These are phyloP conservation scores for Mycena pura DNA, from an alignment of 768 basidiomycete species.

Conservation along the genomic window DNA sequence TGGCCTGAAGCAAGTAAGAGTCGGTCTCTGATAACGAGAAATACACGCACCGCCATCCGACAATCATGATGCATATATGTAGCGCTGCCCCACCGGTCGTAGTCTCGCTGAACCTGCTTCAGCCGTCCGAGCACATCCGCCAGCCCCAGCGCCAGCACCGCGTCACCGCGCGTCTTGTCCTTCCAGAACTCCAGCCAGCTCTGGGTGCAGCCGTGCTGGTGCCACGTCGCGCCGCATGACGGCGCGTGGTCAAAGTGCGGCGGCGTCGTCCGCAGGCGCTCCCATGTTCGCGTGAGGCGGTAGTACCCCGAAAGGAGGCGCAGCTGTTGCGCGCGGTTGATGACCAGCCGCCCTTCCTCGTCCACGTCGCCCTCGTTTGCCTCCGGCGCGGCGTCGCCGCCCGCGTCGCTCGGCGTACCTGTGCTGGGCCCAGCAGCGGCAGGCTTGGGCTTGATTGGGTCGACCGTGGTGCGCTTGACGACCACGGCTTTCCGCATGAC, in stretches of 20 bases:
- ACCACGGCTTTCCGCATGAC: constrained; percentile 70
- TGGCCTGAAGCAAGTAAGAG: constrained; percentile 40
- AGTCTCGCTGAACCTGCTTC: constrained; percentile 67
- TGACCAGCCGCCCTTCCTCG: constrained; percentile 54
- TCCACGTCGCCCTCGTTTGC: constrained; percentile 42
- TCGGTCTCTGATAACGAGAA: neutral
- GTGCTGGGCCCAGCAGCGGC: constrained; percentile 14
- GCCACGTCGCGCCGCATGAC: constrained; percentile 72
- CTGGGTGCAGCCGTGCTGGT: constrained; percentile 74
- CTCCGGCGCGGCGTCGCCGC: neutral
- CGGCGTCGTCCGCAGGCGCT: constrained; percentile 61
- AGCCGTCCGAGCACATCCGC: constrained; percentile 75
- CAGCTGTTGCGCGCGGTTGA: constrained; percentile 65
- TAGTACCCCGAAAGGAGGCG: constrained; percentile 75
- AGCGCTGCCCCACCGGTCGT: constrained; percentile 72
- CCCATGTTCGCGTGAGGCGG: constrained; percentile 72
- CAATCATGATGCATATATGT: constrained; percentile 86
- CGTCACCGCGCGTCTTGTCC: constrained; percentile 70
- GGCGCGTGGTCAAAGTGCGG: constrained; percentile 70
- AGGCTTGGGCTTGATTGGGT: constrained; percentile 31
- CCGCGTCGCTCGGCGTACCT: neutral
- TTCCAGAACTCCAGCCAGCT: constrained; percentile 84
- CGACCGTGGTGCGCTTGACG: constrained; percentile 44
- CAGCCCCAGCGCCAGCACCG: constrained; percentile 61
- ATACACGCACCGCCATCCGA: constrained; percentile 42